Evolutionary conservation across 495 filamentous ascomycete genomes (phyloP), one percentile per base, ranked within the genome.

Genomic region (Daldinia grandis): DNA sequence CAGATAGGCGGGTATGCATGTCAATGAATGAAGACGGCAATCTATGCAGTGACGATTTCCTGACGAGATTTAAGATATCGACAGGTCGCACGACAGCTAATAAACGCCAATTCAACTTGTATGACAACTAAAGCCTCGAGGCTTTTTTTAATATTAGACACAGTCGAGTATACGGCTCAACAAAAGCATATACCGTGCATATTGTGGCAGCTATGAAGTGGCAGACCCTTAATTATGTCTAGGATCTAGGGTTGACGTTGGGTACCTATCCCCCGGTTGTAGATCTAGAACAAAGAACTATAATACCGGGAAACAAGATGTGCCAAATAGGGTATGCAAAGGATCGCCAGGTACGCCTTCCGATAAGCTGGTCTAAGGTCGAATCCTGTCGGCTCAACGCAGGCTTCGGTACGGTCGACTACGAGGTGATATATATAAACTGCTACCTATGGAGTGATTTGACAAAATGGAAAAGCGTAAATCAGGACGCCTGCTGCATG

Each of bases 261-360:
- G 66, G 66, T 50, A 51, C 35, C 44, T 62, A 57, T 64, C 51
- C 42, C 58, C 66, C 44, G 51, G 60, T 44, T 42, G 24, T 53
- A 62, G 59, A 59, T 64, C 67, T 69, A 47, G 35, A 27, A 27
- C 5, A 40, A 2, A 4, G n/a, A 21, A 27, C 10, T 35, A 37
- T 51, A 37, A 47, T 30, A 19, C 49, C 47, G 38, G 55, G 31
- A 33, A 42, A 12, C 30, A 44, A 28, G 58, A 28, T 59, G 28
- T 25, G 56, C 21, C 12, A 49, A 51, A 24, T 38, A 38, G 35
- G 1, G 24, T 31, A 60, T 51, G 66, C 42, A 58, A 62, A 54
- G 50, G 59, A 40, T 64, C 44, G 54, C 44, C 15, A 57, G 58
- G 42, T 31, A 61, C 63, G 27, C 51, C 50, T 54, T 53, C 58